Percentiles rank a stretch among this genome's conserved stretches.
Evolutionary conservation across 768 basidiomycete species (phyloP).

Genomic region (Pleurotus platypus): DNA sequence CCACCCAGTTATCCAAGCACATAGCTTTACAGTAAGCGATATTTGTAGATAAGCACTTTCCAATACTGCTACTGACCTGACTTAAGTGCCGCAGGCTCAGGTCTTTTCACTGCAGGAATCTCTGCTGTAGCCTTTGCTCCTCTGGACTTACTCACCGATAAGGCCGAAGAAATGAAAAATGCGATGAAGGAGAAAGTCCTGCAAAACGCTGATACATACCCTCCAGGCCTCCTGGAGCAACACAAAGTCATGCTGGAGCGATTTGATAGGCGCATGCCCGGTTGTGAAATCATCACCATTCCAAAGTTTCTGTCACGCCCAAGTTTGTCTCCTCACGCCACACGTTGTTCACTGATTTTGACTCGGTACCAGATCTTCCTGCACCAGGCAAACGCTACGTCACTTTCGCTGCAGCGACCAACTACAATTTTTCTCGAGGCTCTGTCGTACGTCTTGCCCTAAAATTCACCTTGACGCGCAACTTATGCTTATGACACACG

Average conservation of each 20-base stretch:
- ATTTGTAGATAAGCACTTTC: not conserved
- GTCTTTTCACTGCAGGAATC: not conserved
- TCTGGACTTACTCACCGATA: not conserved
- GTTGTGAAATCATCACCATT: not conserved
- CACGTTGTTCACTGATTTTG: not conserved
- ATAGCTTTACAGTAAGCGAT: not conserved
- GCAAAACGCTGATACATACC: not conserved
- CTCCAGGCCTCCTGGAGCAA: not conserved
- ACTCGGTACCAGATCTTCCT: not conserved
- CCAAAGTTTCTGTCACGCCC: not conserved
- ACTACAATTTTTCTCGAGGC: conserved; percentile 46
- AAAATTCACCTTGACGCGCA: conserved; percentile 20
- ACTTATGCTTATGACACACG: conserved; percentile 24
- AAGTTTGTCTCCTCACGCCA: not conserved
- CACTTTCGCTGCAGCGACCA: conserved; percentile 30
- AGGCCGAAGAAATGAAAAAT: not conserved
- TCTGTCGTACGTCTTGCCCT: conserved; percentile 33
- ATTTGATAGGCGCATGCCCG: not conserved
- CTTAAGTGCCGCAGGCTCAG: not conserved
- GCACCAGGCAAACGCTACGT: conserved; percentile 38
- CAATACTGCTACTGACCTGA: not conserved
- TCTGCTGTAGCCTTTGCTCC: not conserved
- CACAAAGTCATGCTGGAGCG: not conserved
- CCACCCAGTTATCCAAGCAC: not conserved
- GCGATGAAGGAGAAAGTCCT: not conserved